Evolutionary conservation across 1,139 yeast species (phyloP).

Genomic region (Hemisphaericaspora xylofermentans): DNA sequence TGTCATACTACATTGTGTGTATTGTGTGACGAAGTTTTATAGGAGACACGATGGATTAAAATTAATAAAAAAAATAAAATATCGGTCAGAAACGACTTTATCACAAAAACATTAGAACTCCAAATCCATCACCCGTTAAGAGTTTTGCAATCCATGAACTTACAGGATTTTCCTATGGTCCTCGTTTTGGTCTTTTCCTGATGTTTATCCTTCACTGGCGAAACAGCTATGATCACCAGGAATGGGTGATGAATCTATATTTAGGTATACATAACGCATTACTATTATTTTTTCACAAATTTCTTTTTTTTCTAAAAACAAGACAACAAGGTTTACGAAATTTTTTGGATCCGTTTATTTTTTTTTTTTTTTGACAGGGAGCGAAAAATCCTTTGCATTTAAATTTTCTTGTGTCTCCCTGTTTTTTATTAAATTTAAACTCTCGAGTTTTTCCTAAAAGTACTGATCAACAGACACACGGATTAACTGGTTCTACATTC

Average conservation of each 20-base stretch:
- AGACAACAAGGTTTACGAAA: background rate
- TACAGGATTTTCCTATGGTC: too few species aligned
- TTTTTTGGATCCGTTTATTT: background rate
- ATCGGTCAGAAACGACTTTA: background rate
- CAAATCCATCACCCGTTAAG: too few species aligned
- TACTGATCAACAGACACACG: background rate
- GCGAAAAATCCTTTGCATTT: background rate
- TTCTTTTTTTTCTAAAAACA: background rate
- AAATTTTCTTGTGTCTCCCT: conserved; percentile 3
- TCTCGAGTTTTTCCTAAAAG: background rate
- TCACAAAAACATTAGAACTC: too few species aligned
- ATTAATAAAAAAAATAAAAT: too few species aligned
- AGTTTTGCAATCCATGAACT: too few species aligned
- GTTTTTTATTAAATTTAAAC: too few species aligned
- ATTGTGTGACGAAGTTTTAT: background rate
- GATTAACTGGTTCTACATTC: conserved; percentile 1
- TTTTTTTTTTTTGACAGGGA: background rate
- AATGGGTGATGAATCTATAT: too few species aligned
- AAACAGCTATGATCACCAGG: too few species aligned
- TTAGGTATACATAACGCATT: background rate
- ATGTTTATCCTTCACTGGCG: too few species aligned
- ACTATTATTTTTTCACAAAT: background rate
- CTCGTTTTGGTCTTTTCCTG: too few species aligned
- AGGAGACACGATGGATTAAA: background rate
- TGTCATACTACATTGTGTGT: too few species aligned